phyloP scores from a whole-genome alignment of 2,329 filamentous ascomycete genomes.

The Pseudogymnoascus sp. region DNA sequence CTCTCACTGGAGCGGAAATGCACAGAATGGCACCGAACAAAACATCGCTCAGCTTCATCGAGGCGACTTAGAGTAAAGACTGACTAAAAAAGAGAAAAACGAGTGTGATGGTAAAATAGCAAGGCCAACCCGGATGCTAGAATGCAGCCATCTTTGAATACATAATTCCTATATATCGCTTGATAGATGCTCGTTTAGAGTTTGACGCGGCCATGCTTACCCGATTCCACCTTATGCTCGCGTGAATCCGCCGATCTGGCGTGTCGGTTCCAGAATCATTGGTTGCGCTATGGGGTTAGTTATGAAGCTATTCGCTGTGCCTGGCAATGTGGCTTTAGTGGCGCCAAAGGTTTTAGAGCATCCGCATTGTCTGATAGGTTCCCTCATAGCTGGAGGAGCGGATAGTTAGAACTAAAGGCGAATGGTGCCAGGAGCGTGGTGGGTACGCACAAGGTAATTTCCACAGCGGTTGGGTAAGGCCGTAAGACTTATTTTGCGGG shows the following conservation, averaged over 20 bases:
- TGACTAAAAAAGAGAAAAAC: not conserved
- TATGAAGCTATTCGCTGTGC: not conserved
- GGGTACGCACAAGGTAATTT: not conserved
- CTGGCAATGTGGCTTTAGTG: not conserved
- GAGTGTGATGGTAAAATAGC: not conserved
- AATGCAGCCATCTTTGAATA: not conserved
- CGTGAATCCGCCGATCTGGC: not conserved
- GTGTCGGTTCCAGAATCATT: not conserved
- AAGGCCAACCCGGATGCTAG: not conserved
- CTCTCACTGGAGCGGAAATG: not conserved
- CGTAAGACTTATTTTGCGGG: not conserved
- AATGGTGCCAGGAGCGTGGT: not conserved
- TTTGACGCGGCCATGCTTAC: not conserved
- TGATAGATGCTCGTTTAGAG: not conserved
- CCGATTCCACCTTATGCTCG: not conserved
- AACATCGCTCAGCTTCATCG: not conserved
- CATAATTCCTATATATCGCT: not conserved
- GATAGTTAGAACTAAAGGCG: not conserved
- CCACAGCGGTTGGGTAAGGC: not conserved
- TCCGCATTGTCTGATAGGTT: not conserved
- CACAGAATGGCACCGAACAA: not conserved
- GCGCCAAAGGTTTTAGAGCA: not conserved
- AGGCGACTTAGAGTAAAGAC: not conserved
- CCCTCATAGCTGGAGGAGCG: not conserved
- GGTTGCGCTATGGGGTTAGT: not conserved